Evolutionary conservation across 1,284 basidiomycete genomes (phyloP).

Genomic region (Stereum hirsutum): DNA sequence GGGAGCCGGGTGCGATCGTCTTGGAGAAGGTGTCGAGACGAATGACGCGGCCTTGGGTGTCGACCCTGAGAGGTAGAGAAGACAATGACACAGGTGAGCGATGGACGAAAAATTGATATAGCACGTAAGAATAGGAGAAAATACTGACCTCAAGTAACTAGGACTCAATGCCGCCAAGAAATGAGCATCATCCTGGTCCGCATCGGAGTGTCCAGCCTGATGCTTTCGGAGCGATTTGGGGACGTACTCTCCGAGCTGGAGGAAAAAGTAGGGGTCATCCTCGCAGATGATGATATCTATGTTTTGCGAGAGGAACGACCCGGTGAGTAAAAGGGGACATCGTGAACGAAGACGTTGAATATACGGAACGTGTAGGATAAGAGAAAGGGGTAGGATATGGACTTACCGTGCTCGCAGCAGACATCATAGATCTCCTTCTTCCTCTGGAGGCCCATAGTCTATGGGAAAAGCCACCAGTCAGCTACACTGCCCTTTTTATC

Average conservation of each 20-base stretch:
- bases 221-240: constrained; percentile 31
- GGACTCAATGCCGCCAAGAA: constrained; percentile 54
- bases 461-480: no score
- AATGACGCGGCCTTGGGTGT: constrained; percentile 73
- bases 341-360: no score
- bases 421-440: constrained; percentile 77
- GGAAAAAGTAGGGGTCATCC: constrained; percentile 80
- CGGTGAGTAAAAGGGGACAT: background rate
- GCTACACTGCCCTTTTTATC: no score
- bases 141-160: constrained; percentile 52
- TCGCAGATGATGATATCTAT: constrained; percentile 66
- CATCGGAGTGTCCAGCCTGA: constrained; percentile 11
- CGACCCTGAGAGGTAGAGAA: constrained; percentile 29
- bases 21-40: constrained; percentile 79
- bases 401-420: constrained; percentile 66
- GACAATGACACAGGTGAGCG: constrained; percentile 5
- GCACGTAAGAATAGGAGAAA: constrained; percentile 10
- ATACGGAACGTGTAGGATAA: no score
- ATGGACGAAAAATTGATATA: constrained; percentile 9
- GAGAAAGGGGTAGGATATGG: background rate
- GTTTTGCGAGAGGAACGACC: background rate
- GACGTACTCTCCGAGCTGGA: constrained; percentile 50
- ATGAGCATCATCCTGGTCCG: constrained; percentile 23
- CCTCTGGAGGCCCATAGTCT: constrained; percentile 57
- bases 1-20: constrained; percentile 69